Evolutionary conservation across 169 alveolate species (phyloP).

Genomic region (Eimeria mitis): DNA sequence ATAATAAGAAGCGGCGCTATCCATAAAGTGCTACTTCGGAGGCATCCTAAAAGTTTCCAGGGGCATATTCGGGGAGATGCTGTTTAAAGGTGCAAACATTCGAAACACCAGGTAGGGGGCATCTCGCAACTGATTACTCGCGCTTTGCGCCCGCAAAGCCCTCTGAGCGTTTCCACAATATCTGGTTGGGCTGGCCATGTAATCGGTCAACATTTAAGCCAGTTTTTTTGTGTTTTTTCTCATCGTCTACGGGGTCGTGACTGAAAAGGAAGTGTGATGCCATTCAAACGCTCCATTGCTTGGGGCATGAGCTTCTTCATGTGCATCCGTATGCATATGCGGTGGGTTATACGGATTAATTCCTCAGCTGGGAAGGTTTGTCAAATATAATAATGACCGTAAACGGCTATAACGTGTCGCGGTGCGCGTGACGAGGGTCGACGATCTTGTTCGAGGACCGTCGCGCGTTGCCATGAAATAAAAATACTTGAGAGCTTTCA

Average conservation of each 20-base stretch:
- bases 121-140: neutral
- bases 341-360: neutral
- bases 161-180: neutral
- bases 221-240: neutral
- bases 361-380: neutral
- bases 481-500: too few relatives aligned
- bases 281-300: too few relatives aligned
- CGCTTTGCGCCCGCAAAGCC: neutral
- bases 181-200: neutral
- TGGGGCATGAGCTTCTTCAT: neutral
- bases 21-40: neutral
- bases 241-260: neutral
- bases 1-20: too few relatives aligned
- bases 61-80: neutral
- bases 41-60: neutral
- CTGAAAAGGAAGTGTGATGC: too few relatives aligned
- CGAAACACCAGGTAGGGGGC: neutral
- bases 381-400: neutral
- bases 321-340: neutral
- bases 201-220: neutral
- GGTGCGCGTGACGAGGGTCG: neutral
- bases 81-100: neutral
- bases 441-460: too few relatives aligned
- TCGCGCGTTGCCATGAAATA: too few relatives aligned
- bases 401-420: neutral